These are phyloP conservation scores for Tripidium arundinaceum DNA, from an alignment of 202 grass and related monocot species.

Conservation along the genomic window DNA sequence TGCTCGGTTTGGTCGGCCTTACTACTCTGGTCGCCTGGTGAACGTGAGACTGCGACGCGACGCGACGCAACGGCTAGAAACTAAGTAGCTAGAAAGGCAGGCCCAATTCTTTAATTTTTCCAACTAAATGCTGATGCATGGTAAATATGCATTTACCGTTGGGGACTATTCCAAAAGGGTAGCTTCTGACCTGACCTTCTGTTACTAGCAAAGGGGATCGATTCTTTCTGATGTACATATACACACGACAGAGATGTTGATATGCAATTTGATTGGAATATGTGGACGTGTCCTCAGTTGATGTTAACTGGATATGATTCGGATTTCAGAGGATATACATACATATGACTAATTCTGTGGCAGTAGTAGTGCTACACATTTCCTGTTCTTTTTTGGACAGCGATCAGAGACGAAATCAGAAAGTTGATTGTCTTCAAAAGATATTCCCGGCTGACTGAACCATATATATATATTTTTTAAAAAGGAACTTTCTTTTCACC, in stretches of 20 bases:
- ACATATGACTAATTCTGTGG: neutral
- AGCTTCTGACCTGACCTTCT: neutral
- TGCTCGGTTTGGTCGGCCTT: slow-evolving; percentile 1
- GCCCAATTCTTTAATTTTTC: slow-evolving; percentile 16
- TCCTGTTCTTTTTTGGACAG: neutral
- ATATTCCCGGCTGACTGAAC: neutral
- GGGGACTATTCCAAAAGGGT: neutral
- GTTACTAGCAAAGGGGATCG: neutral
- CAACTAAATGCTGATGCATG: neutral
- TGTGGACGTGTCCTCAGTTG: neutral
- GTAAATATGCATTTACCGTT: slow-evolving; percentile 35
- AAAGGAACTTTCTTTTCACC: neutral
- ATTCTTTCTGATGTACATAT: slow-evolving; percentile 40
- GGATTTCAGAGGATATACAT: neutral
- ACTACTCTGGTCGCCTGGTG: neutral
- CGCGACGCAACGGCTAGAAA: neutral
- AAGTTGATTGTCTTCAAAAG: neutral
- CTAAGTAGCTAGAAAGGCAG: neutral
- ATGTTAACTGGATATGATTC: neutral
- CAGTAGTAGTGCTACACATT: neutral
- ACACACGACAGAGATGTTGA: neutral
- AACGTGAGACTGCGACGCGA: neutral
- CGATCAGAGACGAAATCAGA: neutral
- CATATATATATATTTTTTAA: neutral
- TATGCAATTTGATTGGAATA: slow-evolving; percentile 5